Conservation (phyloP, 495 filamentous ascomycete species). For the Emericellopsis terricola region DNA sequence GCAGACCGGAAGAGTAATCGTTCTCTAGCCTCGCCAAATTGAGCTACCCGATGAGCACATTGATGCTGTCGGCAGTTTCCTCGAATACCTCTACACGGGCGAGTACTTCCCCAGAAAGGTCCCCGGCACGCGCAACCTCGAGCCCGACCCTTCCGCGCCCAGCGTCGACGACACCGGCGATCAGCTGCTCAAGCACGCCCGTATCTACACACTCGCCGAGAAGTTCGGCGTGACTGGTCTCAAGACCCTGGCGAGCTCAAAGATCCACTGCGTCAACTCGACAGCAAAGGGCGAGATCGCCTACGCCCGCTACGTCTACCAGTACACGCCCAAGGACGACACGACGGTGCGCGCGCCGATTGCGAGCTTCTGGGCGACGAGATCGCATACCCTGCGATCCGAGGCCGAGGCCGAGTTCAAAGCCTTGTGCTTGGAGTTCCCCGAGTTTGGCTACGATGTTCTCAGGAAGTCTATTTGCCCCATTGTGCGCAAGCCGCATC, state of each 20-base stretch:
- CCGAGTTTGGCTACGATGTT: conserved; percentile 86
- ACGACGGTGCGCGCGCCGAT: conserved; percentile 61
- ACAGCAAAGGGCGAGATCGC: conserved; percentile 75
- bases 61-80: conserved; percentile 69
- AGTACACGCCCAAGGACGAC: conserved; percentile 51
- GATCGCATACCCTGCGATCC: conserved; percentile 61
- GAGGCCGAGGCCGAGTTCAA: conserved; percentile 73
- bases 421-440: conserved; percentile 68
- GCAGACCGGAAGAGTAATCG: conserved; percentile 2
- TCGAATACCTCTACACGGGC: conserved; percentile 83
- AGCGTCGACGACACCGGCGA: conserved; percentile 50
- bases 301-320: conserved; percentile 83
- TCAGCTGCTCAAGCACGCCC: conserved; percentile 69
- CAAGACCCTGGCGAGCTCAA: conserved; percentile 60
- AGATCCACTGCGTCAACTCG: conserved; percentile 76
- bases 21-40: conserved; percentile 39
- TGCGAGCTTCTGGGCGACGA: conserved; percentile 76
- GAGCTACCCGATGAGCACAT: conserved; percentile 52
- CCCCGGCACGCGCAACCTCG: conserved; percentile 32
- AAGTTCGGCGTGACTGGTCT: conserved; percentile 56
- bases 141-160: conserved; percentile 37
- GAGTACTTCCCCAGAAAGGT: conserved; percentile 68
- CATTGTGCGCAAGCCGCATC: too few species aligned
- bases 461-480: conserved; percentile 29
- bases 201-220: conserved; percentile 75